These are phyloP conservation scores for Cordyceps fumosorosea DNA, from an alignment of 2,329 filamentous ascomycete genomes.

Conservation along the genomic window DNA sequence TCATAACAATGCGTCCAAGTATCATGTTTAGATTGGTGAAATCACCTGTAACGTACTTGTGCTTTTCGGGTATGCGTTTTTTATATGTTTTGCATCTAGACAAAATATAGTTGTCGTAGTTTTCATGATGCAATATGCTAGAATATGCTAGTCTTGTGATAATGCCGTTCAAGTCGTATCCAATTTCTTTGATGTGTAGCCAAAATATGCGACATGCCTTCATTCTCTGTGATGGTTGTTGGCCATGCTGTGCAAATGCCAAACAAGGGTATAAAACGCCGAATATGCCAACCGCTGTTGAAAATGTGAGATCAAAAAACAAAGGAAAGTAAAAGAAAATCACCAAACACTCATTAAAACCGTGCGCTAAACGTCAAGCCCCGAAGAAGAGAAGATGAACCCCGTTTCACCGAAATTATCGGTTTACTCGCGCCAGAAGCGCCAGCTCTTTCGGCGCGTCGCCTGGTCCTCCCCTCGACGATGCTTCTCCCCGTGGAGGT, in stretches of 20 bases:
- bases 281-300: conserved; percentile 24
- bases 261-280: conserved; percentile 31
- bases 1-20: neutral
- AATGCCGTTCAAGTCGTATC: conserved; percentile 11
- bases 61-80: neutral
- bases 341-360: conserved; percentile 6
- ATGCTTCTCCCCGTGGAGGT: conserved; percentile 24
- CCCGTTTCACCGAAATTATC: neutral
- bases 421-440: conserved; percentile 15
- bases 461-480: neutral
- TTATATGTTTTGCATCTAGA: neutral
- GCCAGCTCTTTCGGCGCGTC: conserved; percentile 13
- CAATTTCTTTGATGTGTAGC: conserved; percentile 21
- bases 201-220: conserved; percentile 15
- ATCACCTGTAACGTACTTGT: neutral
- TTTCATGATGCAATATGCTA: neutral
- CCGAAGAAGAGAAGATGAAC: neutral
- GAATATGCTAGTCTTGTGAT: neutral
- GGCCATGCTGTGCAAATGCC: conserved; percentile 10
- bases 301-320: neutral
- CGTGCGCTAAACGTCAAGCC: neutral
- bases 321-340: conserved; percentile 1
- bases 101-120: neutral
- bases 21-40: neutral
- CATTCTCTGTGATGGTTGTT: conserved; percentile 7